A percentile compares a stretch with the other conserved stretches of the same genome.
Evolutionary conservation across 148 eudicot genomes (phyloP).

Genomic region (Vaccinium macrocarpon): DNA sequence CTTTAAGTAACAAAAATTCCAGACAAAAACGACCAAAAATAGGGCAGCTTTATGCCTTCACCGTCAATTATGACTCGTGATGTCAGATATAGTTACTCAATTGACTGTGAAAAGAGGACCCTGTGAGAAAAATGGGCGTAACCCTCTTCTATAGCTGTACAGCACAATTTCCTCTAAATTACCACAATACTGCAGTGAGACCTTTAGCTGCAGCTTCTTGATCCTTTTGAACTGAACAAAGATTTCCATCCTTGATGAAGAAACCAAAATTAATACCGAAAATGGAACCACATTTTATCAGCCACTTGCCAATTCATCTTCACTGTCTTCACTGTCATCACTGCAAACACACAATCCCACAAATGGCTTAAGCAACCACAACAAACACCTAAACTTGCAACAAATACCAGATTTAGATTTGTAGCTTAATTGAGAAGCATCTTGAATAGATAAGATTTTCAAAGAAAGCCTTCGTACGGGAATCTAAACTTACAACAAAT

Average conservation of each 20-base stretch:
- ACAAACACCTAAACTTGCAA: too few relatives aligned
- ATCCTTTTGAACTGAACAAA: constrained; percentile 9
- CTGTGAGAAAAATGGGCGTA: constrained; percentile 15
- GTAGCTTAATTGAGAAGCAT: too few relatives aligned
- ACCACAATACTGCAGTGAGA: not conserved
- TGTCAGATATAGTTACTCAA: not conserved
- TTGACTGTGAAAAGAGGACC: constrained; percentile 10
- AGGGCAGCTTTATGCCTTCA: not conserved
- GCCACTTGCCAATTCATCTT: constrained; percentile 53
- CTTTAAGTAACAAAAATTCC: not conserved
- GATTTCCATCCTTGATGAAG: not conserved
- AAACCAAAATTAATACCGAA: not conserved
- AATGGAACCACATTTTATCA: constrained; percentile 23
- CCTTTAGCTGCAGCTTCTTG: not conserved
- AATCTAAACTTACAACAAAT: too few relatives aligned
- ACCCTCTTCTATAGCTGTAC: constrained; percentile 11
- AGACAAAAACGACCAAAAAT: not conserved
- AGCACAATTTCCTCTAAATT: constrained; percentile 12
- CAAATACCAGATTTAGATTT: not conserved
- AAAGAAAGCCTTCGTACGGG: too few relatives aligned
- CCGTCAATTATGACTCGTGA: not conserved
- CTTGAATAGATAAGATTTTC: too few relatives aligned
- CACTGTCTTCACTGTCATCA: constrained; percentile 82
- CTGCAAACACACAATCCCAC: constrained; percentile 38
- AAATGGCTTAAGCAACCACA: not conserved